Conservation (phyloP, 2,329 filamentous ascomycete genomes). For the Exophiala spinifera region DNA sequence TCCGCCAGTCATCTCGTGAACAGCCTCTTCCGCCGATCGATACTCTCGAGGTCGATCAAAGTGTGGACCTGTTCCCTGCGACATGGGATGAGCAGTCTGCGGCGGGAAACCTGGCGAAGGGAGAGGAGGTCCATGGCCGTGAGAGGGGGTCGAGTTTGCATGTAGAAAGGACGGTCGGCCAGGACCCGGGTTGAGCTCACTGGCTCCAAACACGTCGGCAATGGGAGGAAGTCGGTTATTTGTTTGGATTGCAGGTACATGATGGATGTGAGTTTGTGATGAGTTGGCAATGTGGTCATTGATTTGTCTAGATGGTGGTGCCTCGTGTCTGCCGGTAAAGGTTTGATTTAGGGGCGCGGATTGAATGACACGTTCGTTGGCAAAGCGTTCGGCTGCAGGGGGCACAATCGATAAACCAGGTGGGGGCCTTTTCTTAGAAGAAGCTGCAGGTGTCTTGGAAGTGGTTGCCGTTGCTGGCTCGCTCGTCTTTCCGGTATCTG, state of each 20-base stretch:
- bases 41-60: constrained; percentile 74
- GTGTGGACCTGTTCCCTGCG: constrained; percentile 53
- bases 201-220: constrained; percentile 83
- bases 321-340: constrained; percentile 85
- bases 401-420: constrained; percentile 92
- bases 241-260: constrained; percentile 82
- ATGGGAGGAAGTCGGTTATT: constrained; percentile 91
- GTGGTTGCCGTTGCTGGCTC: constrained; percentile 39
- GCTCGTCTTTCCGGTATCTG: constrained; percentile 56
- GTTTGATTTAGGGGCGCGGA: constrained; percentile 92
- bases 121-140: constrained; percentile 49
- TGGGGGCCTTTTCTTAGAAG: constrained; percentile 67
- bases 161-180: constrained; percentile 62
- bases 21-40: constrained; percentile 91
- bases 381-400: constrained; percentile 86
- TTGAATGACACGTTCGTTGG: constrained; percentile 91
- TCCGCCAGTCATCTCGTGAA: constrained; percentile 85
- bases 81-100: constrained; percentile 33
- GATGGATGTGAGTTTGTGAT: constrained; percentile 84
- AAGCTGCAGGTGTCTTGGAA: constrained; percentile 66
- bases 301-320: constrained; percentile 71
- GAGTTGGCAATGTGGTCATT: constrained; percentile 79
- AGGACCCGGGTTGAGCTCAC: constrained; percentile 63
- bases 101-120: constrained; percentile 74
- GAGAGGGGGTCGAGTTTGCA: constrained; percentile 57